phyloP scores from a whole-genome alignment of 352 stramenopile species.

The Globisporangium orthogonon region DNA sequence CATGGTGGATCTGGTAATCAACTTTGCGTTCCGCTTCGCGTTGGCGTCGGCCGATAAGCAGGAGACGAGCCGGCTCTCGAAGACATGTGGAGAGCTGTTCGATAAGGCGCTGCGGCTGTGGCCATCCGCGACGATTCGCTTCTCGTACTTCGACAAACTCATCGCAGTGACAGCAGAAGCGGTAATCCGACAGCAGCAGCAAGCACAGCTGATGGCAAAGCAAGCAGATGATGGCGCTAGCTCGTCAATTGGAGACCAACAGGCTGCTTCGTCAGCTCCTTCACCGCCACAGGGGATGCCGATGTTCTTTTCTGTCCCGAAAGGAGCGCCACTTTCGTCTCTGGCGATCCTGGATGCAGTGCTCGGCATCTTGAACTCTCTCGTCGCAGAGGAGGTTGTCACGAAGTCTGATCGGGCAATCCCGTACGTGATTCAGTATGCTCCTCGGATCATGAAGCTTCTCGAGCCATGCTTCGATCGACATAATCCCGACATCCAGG shows the following conservation, averaged over 20 bases:
- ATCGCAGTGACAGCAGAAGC: conserved; percentile 84
- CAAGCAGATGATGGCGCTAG: conserved; percentile 4
- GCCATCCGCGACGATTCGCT: conserved; percentile 81
- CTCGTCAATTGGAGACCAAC: conserved; percentile 9
- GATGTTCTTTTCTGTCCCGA: conserved; percentile 73
- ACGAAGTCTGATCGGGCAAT: conserved; percentile 60
- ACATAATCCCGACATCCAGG: conserved; percentile 74
- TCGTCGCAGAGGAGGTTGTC: conserved; percentile 74
- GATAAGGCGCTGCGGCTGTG: conserved; percentile 81
- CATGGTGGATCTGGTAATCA: conserved; percentile 91
- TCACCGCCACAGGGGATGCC: conserved; percentile 51
- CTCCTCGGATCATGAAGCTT: conserved; percentile 86
- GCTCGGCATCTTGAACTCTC: conserved; percentile 82
- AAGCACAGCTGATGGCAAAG: conserved; percentile 17
- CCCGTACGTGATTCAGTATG: conserved; percentile 85
- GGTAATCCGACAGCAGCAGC: conserved; percentile 74
- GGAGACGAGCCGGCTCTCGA: conserved; percentile 82
- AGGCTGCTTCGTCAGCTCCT: conserved; percentile 18
- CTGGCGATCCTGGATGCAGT: conserved; percentile 84
- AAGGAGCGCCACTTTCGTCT: conserved; percentile 76
- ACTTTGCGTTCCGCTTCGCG: conserved; percentile 87
- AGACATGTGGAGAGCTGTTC: conserved; percentile 86
- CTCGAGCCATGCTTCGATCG: conserved; percentile 86
- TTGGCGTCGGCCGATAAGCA: conserved; percentile 87
- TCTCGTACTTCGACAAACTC: conserved; percentile 90